phyloP scores from a whole-genome alignment of 805 yeast species.

The Lipomyces yamanashiensis region DNA sequence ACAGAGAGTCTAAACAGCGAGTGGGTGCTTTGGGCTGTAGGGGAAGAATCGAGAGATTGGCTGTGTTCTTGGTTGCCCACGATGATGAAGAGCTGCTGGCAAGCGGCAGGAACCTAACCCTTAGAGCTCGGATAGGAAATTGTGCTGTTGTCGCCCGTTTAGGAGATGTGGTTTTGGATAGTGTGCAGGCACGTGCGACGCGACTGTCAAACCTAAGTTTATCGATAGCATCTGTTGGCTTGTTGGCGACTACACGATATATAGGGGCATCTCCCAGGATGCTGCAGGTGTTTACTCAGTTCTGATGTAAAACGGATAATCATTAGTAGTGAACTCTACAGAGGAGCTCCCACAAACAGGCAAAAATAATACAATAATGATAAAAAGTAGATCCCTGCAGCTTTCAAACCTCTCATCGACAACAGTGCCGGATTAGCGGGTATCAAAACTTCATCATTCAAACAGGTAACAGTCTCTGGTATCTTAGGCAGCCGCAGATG shows the following conservation, averaged over 20 bases:
- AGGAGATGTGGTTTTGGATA: background rate
- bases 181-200: background rate
- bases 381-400: no score
- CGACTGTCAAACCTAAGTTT: background rate
- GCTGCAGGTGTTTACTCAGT: no score
- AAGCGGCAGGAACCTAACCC: constrained; percentile 1
- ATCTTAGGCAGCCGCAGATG: constrained; percentile 14
- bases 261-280: no score
- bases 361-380: no score
- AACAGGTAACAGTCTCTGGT: background rate
- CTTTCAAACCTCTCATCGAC: no score
- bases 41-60: background rate
- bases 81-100: constrained; percentile 7
- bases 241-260: no score
- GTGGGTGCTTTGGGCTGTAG: background rate
- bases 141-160: background rate
- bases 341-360: no score
- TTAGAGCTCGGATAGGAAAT: background rate
- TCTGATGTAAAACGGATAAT: no score
- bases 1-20: background rate
- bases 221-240: background rate
- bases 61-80: background rate
- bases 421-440: no score
- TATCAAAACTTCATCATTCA: background rate
- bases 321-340: no score